These are phyloP conservation scores for Parathielavia hyrcaniae DNA, from an alignment of 495 filamentous ascomycete genomes.

Conservation along the genomic window DNA sequence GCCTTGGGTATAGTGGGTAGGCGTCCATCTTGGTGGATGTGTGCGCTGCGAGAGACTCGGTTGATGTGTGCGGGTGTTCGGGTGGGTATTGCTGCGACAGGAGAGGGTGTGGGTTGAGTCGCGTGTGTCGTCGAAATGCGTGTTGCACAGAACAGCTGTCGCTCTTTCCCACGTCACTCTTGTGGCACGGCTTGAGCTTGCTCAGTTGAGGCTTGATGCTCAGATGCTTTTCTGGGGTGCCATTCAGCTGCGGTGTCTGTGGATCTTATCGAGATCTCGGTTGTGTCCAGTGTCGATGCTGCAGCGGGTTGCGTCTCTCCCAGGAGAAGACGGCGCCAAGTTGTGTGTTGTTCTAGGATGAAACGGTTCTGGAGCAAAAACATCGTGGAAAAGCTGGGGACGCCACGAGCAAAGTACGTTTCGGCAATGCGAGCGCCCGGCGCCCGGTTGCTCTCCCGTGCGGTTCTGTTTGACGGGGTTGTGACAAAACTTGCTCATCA, in stretches of 20 bases:
- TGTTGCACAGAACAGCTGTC: background rate
- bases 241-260: too few relatives aligned
- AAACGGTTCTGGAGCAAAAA: background rate
- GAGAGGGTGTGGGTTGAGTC: too few relatives aligned
- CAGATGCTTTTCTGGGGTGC: too few relatives aligned
- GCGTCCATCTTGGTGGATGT: conserved; percentile 1
- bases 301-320: background rate
- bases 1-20: conserved; percentile 6
- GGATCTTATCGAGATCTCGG: background rate
- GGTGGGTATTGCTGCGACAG: background rate
- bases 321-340: background rate
- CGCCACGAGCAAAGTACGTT: background rate
- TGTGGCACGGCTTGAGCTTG: too few relatives aligned
- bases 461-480: background rate
- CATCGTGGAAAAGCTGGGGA: background rate
- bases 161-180: too few relatives aligned
- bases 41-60: background rate
- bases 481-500: conserved; percentile 16
- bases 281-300: too few relatives aligned
- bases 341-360: background rate
- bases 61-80: background rate
- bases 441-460: too few relatives aligned
- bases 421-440: background rate
- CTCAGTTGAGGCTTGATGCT: too few relatives aligned
- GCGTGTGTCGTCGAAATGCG: background rate